These are phyloP conservation scores for Pelargonium myrrhifolium DNA, from an alignment of 441 rosid genomes.

Conservation along the genomic window DNA sequence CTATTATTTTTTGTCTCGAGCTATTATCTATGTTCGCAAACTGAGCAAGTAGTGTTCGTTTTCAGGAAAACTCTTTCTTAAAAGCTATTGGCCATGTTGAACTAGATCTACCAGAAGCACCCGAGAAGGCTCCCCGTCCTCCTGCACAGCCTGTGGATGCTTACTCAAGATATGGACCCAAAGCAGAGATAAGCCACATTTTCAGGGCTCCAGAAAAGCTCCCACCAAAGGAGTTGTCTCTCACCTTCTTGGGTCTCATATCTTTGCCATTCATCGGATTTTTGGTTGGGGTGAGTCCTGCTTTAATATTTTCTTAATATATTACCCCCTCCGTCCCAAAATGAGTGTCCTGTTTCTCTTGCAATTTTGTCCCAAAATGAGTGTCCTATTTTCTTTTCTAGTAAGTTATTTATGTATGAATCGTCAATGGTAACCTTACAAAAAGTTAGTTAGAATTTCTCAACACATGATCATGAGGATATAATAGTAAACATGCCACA, in stretches of 20 bases:
- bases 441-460: too few relatives aligned
- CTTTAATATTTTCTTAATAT: background rate
- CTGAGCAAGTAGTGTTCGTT: conserved; percentile 15
- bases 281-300: conserved; percentile 66
- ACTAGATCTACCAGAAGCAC: conserved; percentile 83
- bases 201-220: conserved; percentile 83
- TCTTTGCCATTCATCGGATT: conserved; percentile 69
- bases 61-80: conserved; percentile 81
- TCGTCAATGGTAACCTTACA: too few relatives aligned
- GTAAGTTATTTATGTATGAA: too few relatives aligned
- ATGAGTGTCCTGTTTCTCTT: too few relatives aligned
- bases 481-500: too few relatives aligned
- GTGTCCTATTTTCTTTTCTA: too few relatives aligned
- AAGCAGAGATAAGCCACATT: conserved; percentile 79
- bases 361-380: too few relatives aligned
- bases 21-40: conserved; percentile 4
- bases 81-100: conserved; percentile 61
- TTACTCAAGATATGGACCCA: conserved; percentile 63
- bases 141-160: conserved; percentile 58
- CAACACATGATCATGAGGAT: too few relatives aligned
- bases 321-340: too few relatives aligned
- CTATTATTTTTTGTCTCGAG: background rate
- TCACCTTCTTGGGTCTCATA: conserved; percentile 71
- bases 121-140: conserved; percentile 78
- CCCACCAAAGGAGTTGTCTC: conserved; percentile 72